Evolutionary conservation across 306 rosid species (phyloP).

Genomic region (Cotoneaster glaucophyllus): DNA sequence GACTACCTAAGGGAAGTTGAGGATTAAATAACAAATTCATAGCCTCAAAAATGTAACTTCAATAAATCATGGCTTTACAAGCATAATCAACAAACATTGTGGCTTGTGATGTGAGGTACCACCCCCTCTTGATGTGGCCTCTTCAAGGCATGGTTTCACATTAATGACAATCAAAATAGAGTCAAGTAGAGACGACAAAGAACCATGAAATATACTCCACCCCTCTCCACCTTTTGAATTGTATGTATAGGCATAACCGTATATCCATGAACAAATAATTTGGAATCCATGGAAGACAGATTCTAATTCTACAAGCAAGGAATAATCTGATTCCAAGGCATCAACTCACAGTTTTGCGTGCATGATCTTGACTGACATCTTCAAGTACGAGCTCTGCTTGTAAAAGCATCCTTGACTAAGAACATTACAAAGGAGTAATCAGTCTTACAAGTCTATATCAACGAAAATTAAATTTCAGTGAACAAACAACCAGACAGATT

Average conservation of each 20-base stretch:
- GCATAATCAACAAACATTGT: not conserved
- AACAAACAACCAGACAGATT: not conserved
- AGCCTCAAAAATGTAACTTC: not conserved
- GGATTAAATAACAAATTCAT: not conserved
- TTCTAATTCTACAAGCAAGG: not conserved
- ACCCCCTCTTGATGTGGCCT: not conserved
- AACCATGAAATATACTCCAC: not conserved
- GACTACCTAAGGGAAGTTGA: not conserved
- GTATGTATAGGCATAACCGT: not conserved
- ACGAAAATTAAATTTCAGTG: not conserved
- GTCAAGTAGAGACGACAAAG: not conserved
- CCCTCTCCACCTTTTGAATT: not conserved
- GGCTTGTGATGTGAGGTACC: not conserved
- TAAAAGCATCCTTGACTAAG: constrained; percentile 83
- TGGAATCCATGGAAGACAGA: not conserved
- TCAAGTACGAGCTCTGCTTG: constrained; percentile 91
- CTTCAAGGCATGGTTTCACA: not conserved
- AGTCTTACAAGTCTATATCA: not conserved
- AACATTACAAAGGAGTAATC: not conserved
- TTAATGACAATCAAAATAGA: not conserved
- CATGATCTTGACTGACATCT: constrained; percentile 98
- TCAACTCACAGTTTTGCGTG: constrained; percentile 80
- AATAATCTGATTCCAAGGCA: not conserved
- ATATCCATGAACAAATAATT: not conserved
- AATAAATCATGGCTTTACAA: not conserved